Percentiles rank a stretch among this genome's conserved stretches.
Conservation (phyloP, 192 early-diverging fungal species). For the Backusella parvicylindrica region DNA sequence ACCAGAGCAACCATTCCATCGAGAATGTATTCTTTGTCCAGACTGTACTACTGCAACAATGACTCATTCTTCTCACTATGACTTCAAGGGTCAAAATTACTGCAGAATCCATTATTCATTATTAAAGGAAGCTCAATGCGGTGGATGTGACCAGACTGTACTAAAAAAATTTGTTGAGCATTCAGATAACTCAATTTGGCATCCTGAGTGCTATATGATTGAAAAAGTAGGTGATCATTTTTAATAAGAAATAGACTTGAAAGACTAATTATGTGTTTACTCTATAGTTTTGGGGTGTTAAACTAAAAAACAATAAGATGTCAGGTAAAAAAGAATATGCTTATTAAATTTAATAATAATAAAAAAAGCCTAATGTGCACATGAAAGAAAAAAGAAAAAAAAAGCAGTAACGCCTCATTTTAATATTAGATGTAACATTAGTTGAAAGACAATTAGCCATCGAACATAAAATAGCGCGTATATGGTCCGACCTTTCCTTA, state of each 20-base stretch:
- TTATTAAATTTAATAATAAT: not conserved
- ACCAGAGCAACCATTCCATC: not conserved
- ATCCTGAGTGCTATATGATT: conserved; percentile 92
- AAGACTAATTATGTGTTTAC: not conserved
- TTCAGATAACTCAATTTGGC: conserved; percentile 61
- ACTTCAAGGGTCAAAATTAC: conserved; percentile 71
- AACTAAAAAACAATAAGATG: not conserved
- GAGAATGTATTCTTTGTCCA: conserved; percentile 15
- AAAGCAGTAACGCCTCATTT: not conserved
- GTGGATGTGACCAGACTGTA: conserved; percentile 78
- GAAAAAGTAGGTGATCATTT: conserved; percentile 54
- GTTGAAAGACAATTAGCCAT: conserved; percentile 54
- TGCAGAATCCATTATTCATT: conserved; percentile 82
- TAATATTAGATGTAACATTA: not conserved
- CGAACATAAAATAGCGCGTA: conserved; percentile 82
- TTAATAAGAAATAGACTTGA: not conserved
- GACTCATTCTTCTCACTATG: conserved; percentile 62
- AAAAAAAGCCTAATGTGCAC: not conserved
- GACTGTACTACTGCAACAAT: not conserved
- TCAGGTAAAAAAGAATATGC: not conserved
- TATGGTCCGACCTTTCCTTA: conserved; percentile 76
- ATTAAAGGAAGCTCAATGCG: conserved; percentile 68
- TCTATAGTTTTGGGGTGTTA: not conserved
- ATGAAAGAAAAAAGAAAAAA: not conserved
- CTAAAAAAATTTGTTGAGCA: conserved; percentile 82